Evolutionary conservation across 257 asterid genomes (phyloP).

Genomic region (Solanum chilense): DNA sequence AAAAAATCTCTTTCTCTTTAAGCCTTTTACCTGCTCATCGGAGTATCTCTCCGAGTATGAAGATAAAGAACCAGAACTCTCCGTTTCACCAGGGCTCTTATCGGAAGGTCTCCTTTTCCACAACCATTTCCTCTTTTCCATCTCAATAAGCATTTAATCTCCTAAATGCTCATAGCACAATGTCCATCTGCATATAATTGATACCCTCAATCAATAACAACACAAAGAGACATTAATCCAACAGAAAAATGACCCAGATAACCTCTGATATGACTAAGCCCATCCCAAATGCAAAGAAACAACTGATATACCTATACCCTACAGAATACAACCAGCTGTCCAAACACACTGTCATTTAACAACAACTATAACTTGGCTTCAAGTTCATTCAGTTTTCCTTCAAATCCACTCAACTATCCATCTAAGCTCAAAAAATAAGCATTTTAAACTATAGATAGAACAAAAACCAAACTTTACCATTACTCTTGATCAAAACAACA

Average conservation of each 20-base stretch:
- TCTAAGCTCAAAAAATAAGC: neutral
- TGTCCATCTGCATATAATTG: conserved; percentile 15
- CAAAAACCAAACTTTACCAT: neutral
- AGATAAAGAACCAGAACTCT: conserved; percentile 54
- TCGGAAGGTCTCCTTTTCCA: conserved; percentile 65
- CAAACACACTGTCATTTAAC: neutral
- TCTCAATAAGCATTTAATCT: conserved; percentile 8
- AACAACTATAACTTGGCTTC: neutral
- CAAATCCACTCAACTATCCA: neutral
- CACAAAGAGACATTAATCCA: neutral
- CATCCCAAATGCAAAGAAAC: neutral
- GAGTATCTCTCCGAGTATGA: conserved; percentile 55
- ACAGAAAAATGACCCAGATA: neutral
- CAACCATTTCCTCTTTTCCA: conserved; percentile 73
- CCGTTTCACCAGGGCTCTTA: conserved; percentile 64
- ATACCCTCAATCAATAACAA: neutral
- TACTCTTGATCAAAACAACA: neutral
- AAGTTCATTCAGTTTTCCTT: neutral
- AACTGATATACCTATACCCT: neutral
- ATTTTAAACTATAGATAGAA: neutral
- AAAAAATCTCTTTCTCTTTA: neutral
- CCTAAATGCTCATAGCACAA: neutral
- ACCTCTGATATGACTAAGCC: neutral
- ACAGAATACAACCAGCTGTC: neutral
- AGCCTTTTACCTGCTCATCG: conserved; percentile 47